phyloP scores from a whole-genome alignment of 169 alveolate genomes.

The Plasmodium chabaudi region DNA sequence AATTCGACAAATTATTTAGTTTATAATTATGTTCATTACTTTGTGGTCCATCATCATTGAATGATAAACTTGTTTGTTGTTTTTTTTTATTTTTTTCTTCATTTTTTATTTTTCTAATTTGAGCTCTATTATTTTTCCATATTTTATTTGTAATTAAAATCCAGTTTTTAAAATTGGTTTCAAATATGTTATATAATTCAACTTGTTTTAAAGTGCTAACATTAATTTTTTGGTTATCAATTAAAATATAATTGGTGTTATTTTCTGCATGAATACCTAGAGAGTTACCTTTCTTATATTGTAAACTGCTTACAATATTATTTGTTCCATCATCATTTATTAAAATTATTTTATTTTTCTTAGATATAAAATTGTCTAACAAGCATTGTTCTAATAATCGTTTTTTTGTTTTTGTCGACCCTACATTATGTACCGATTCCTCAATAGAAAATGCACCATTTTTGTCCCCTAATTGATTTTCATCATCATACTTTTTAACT shows the following conservation, averaged over 20 bases:
- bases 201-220: conserved; percentile 26
- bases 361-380: conserved; percentile 50
- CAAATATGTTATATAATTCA: conserved; percentile 34
- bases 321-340: conserved; percentile 12
- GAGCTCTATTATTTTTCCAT: conserved; percentile 69
- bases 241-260: conserved; percentile 27
- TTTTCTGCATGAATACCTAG: conserved; percentile 11
- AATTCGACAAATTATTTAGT: conserved; percentile 6
- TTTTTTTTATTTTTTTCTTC: conserved; percentile 29
- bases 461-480: conserved; percentile 26
- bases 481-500: neutral
- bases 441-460: conserved; percentile 21
- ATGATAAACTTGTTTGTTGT: conserved; percentile 8
- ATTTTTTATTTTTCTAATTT: conserved; percentile 49
- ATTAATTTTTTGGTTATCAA: conserved; percentile 44
- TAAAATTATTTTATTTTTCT: conserved; percentile 30
- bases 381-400: conserved; percentile 25
- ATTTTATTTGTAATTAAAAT: conserved; percentile 42
- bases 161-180: conserved; percentile 63
- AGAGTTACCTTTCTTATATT: conserved; percentile 29
- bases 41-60: conserved; percentile 19
- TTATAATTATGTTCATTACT: conserved; percentile 28
- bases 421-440: neutral
- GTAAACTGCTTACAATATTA: conserved; percentile 11
- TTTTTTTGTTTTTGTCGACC: conserved; percentile 1